phyloP scores from a whole-genome alignment of 2,329 filamentous ascomycete genomes.

The Grosmannia huntii region DNA sequence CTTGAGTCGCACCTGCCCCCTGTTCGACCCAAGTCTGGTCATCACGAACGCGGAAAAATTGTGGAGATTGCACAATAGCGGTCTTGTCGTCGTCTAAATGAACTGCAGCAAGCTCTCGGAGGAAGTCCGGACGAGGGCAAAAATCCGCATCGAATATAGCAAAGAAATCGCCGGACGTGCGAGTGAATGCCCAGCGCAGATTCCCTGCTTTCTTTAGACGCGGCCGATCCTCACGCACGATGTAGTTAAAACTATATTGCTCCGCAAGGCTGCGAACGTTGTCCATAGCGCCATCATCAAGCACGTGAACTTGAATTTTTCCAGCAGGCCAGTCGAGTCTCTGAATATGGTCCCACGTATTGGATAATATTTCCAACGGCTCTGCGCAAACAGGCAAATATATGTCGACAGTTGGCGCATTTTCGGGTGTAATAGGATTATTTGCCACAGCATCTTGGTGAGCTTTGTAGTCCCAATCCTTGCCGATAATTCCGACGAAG shows the following conservation, averaged over 20 bases:
- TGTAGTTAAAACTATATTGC: slow-evolving; percentile 1
- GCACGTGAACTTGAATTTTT: not conserved
- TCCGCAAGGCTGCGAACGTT: not conserved
- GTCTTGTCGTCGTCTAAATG: slow-evolving; percentile 1
- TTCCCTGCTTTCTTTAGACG: slow-evolving; percentile 4
- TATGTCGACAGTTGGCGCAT: slow-evolving; percentile 1
- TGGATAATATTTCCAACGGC: not conserved
- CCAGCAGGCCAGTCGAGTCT: slow-evolving; percentile 1
- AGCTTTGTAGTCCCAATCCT: slow-evolving; percentile 2
- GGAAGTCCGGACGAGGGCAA: slow-evolving; percentile 3
- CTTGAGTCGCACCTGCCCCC: slow-evolving; percentile 5
- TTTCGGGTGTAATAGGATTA: not conserved
- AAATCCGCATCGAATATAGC: slow-evolving; percentile 5
- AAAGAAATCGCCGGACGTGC: slow-evolving; percentile 2
- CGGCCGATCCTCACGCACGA: slow-evolving; percentile 3
- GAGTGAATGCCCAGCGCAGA: slow-evolving; percentile 3
- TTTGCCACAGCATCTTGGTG: not conserved
- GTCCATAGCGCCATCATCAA: slow-evolving; percentile 3
- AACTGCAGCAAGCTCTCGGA: not conserved
- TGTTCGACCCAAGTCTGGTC: slow-evolving; percentile 7
- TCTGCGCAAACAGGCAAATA: slow-evolving; percentile 4
- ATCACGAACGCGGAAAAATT: slow-evolving; percentile 3
- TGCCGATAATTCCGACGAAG: slow-evolving; percentile 3
- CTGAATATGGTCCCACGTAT: slow-evolving; percentile 3
- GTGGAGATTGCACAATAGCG: slow-evolving; percentile 6